Evolutionary conservation across 306 rosid genomes (phyloP).

Genomic region (Alnus glutinosa): DNA sequence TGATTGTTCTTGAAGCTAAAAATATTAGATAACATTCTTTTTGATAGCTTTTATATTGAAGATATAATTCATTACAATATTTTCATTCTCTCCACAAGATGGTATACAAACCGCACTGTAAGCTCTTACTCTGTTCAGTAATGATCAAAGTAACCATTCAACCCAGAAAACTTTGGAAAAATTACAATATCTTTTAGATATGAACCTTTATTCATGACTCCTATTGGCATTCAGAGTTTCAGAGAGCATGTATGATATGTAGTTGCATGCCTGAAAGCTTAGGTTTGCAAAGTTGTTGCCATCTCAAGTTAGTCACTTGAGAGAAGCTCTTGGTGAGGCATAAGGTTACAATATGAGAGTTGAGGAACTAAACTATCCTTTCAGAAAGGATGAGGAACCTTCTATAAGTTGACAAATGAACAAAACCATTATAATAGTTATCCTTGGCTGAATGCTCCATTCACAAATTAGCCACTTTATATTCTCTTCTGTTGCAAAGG

Average conservation of each 20-base stretch:
- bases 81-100: neutral
- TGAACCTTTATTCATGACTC: neutral
- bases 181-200: neutral
- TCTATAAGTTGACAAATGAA: neutral
- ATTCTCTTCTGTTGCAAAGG: neutral
- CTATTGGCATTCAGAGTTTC: neutral
- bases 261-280: neutral
- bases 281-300: neutral
- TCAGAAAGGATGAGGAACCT: neutral
- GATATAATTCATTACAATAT: neutral
- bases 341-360: neutral
- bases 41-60: neutral
- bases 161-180: neutral
- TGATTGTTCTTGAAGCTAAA: neutral
- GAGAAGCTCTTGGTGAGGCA: neutral
- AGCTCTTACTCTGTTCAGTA: neutral
- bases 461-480: neutral
- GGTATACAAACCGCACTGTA: neutral
- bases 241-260: neutral
- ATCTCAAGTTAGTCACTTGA: neutral
- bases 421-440: neutral
- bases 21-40: too few relatives aligned
- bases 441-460: neutral
- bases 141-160: neutral
- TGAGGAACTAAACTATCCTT: neutral